Evolutionary conservation across 1,284 basidiomycete species (phyloP).

Genomic region (Tetrapyrgos nigripes): DNA sequence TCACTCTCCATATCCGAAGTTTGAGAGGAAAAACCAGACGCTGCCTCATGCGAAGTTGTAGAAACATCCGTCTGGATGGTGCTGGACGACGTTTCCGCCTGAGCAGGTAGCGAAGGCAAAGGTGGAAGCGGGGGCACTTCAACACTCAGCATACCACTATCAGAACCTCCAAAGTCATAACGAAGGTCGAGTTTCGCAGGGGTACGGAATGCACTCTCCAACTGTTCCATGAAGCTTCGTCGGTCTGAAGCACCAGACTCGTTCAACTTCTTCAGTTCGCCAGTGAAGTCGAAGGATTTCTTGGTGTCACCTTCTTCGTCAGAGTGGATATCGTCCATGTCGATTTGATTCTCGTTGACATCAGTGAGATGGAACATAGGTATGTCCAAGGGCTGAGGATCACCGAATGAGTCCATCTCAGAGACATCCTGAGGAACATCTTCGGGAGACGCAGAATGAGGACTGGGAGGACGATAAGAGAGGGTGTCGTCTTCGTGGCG

Average conservation of each 20-base stretch:
- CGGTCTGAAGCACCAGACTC: conserved; percentile 72
- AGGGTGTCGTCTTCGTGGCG: conserved; percentile 51
- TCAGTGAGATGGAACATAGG: conserved; percentile 56
- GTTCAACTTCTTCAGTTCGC: conserved; percentile 74
- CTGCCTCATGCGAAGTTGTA: conserved; percentile 9
- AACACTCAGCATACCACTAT: conserved; percentile 31
- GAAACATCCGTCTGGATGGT: conserved; percentile 3
- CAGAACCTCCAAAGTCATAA: conserved; percentile 43
- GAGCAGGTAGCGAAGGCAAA: conserved; percentile 29
- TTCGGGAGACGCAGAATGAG: conserved; percentile 45
- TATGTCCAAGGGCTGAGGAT: conserved; percentile 16
- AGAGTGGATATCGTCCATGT: conserved; percentile 47
- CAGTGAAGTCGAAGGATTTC: conserved; percentile 87
- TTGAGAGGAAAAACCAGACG: conserved; percentile 6
- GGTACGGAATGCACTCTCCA: conserved; percentile 79
- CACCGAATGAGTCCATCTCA: conserved; percentile 35
- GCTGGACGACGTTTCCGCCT: conserved; percentile 1
- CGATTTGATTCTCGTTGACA: conserved; percentile 50
- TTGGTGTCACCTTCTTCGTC: conserved; percentile 70
- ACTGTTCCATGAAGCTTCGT: conserved; percentile 81
- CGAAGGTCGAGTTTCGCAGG: conserved; percentile 69
- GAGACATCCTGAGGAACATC: conserved; percentile 32
- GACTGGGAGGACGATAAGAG: conserved; percentile 49
- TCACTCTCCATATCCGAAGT: conserved; percentile 32
- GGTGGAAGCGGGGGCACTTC: conserved; percentile 55